Conservation (phyloP, 306 rosid genomes). For the Benincasa hispida region DNA sequence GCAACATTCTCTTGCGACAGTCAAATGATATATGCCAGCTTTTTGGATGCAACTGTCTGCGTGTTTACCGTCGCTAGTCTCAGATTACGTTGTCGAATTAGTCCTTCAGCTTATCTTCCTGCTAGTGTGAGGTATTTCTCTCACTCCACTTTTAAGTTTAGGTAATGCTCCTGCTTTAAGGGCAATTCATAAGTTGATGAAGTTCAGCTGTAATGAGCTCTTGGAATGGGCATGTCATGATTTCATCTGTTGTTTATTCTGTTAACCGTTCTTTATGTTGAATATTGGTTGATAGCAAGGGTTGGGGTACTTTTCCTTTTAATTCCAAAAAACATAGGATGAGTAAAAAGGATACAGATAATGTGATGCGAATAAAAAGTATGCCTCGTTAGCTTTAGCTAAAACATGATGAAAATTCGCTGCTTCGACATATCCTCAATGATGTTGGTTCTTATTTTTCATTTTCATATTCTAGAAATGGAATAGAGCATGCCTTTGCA, state of each 20-base stretch:
- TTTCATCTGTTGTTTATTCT: background rate
- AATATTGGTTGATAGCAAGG: background rate
- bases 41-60: constrained; percentile 66
- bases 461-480: background rate
- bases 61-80: constrained; percentile 71
- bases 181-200: background rate
- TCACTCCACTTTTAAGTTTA: background rate
- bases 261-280: background rate
- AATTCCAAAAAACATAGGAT: background rate
- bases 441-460: background rate
- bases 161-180: background rate
- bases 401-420: background rate
- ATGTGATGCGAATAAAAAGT: background rate
- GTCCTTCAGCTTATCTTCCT: constrained; percentile 72
- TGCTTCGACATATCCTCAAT: background rate
- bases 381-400: background rate
- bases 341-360: background rate
- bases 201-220: background rate
- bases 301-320: background rate
- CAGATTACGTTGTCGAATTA: constrained; percentile 75
- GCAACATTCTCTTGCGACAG: constrained; percentile 98
- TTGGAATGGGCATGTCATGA: background rate
- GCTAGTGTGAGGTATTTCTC: constrained; percentile 57
- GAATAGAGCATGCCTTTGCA: background rate
- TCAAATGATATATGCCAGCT: constrained; percentile 83